Evolutionary conservation across 495 filamentous ascomycete genomes (phyloP), one percentile per base, ranked within the genome.

Genomic region (Hypoxylon rickii): DNA sequence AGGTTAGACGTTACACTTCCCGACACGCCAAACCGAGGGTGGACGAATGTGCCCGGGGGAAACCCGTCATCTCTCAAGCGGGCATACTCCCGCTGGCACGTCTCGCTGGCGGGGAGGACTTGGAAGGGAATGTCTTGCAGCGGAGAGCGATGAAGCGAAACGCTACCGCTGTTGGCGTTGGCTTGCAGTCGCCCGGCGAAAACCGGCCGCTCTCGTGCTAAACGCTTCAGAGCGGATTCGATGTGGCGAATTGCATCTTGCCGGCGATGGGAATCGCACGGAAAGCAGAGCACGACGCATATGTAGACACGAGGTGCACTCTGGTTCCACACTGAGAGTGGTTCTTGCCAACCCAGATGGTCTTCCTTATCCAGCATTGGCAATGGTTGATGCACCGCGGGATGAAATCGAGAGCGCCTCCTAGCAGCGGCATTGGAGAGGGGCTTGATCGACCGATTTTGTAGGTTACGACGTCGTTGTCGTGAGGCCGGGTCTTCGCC

Each of bases 321-420:
- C 45, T 72, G 68, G 52, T 72, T 66, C 58, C 66, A 72, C 11
- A 65, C 54, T 18, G 69, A 72, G 2, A 72, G 52, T 34, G 45
- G 7, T 58, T 69, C 66, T 45, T 66, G 56, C 52, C 59, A 63
- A 20, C 53, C 52, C 40, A 57, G 53, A 53, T 45, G 52, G 48
- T 63, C 44, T 33, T 63, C 53, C 52, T 57, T 57, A 43, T 63
- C 59, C 59, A 57, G 49, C 59, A 63, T 63, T 53, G 53, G 43
- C 59, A 50, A 49, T 41, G 59, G 43, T 29, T 49, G 47, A 43
- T 39, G 54, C 48, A 50, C 53, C 44, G 31, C 44, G 32, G 53
- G 59, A 50, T 49, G 44, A 17, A 48, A 63, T 49, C 47, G 48
- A 39, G 53, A 53, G 52, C 59, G 59, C 56, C 39, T 63, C 31